Conservation (phyloP, 2,329 filamentous ascomycete genomes). For the Ceratocystis variospora region DNA sequence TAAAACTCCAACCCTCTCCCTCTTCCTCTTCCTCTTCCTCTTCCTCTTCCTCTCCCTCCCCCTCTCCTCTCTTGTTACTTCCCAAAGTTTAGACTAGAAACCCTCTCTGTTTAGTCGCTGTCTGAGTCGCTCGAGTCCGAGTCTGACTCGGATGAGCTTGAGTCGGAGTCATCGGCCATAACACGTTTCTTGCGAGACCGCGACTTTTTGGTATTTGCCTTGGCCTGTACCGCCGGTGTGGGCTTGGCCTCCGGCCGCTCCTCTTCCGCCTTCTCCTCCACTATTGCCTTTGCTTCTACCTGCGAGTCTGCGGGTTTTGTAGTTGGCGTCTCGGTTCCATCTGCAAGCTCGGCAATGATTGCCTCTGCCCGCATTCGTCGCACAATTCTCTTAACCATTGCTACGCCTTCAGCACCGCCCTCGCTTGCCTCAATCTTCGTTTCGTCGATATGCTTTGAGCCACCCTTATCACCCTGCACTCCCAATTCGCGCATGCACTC, state of each 20-base stretch:
- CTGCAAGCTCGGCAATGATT: conserved; percentile 38
- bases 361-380: conserved; percentile 51
- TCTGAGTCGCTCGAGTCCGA: conserved; percentile 26
- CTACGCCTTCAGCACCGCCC: conserved; percentile 17
- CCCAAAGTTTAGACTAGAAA: not conserved
- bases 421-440: conserved; percentile 36
- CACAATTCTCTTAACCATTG: conserved; percentile 41
- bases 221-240: not conserved
- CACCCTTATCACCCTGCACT: conserved; percentile 32
- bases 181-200: conserved; percentile 19
- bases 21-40: not conserved
- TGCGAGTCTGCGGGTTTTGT: not conserved
- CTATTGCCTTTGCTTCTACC: conserved; percentile 12
- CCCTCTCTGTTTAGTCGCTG: conserved; percentile 10
- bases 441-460: conserved; percentile 34
- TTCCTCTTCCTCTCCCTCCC: not conserved
- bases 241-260: conserved; percentile 19
- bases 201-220: conserved; percentile 30
- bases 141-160: conserved; percentile 21
- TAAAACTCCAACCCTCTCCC: not conserved
- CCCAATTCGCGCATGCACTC: conserved; percentile 34
- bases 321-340: conserved; percentile 19
- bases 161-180: conserved; percentile 26
- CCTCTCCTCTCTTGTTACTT: too few species aligned
- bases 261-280: conserved; percentile 10